These are phyloP conservation scores for Echria macrotheca DNA, from an alignment of 495 filamentous ascomycete species.

Conservation along the genomic window DNA sequence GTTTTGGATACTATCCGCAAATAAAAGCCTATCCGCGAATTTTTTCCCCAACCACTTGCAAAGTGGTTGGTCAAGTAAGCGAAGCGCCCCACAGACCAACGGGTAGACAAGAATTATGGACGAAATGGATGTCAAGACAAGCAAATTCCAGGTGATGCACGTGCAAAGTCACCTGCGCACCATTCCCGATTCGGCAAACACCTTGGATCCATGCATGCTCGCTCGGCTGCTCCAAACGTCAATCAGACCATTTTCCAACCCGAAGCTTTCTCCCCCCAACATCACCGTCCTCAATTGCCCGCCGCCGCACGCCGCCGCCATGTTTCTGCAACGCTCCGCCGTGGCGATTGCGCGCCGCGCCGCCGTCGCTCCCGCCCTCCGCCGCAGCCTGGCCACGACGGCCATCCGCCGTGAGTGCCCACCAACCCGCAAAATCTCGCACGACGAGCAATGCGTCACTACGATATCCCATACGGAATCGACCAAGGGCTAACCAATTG, in stretches of 20 bases:
- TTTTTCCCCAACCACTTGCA: no score
- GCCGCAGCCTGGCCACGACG: conserved; percentile 54
- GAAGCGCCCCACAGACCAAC: no score
- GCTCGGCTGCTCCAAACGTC: conserved; percentile 14
- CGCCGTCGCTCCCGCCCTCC: conserved; percentile 52
- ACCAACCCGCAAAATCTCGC: conserved; percentile 18
- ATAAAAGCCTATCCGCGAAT: no score
- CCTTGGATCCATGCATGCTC: conserved; percentile 16
- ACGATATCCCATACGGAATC: conserved; percentile 4
- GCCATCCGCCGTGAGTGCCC: conserved; percentile 53
- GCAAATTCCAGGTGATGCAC: no score
- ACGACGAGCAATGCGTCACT: conserved; percentile 8
- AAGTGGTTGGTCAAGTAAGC: no score
- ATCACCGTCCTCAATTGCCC: conserved; percentile 19
- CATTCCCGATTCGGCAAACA: conserved; percentile 17
- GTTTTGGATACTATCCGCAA: no score
- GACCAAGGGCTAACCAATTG: conserved; percentile 2
- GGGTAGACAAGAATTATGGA: no score
- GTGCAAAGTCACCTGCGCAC: conserved; percentile 20
- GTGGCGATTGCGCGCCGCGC: conserved; percentile 66
- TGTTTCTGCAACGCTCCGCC: conserved; percentile 81
- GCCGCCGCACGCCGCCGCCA: conserved; percentile 44
- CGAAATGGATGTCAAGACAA: no score
- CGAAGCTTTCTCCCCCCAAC: conserved; percentile 14
- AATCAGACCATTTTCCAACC: conserved; percentile 29